Base-by-base conservation (phyloP, 2,329 filamentous ascomycete genomes). In the Leptographium wingfieldii region DNA sequence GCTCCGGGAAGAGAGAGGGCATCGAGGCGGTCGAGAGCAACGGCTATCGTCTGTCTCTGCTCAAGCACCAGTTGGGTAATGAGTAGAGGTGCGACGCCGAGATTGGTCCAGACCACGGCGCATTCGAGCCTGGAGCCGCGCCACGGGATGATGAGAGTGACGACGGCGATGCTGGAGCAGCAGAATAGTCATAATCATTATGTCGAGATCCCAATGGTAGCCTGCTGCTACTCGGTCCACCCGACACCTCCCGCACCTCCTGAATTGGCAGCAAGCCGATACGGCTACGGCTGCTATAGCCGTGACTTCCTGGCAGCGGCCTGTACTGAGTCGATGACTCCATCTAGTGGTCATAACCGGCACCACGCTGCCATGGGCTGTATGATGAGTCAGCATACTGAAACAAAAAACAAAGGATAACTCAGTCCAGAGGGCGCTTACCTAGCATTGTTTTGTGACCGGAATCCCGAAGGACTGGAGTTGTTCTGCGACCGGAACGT, bases 351-450 rank as follows among this genome's bases (percentile, higher is more conserved):
- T 81, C 79, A 68, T 81, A 81, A 63, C 79, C 79, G 59, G 79
- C 79, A 66, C 79, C 79, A 65, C 78, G 76, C 71, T 81, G 78
- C 79, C 79, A 81, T 63, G 78, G 77, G 70, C 77, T 81, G 64
- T 57, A 16, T 51, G 54, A 55, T 35, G 29, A 16, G 56, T 59
- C 55, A 55, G 60, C 40, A n/a, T 22, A 22, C 6, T n/a, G 19
- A 33, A 22, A 3, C 14, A 11, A 35, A 25, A 6, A 7, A 22
- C 4, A 52, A 7, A 14, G 5, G 46, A 16, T 3, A 46, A 7
- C 43, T 40, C 40, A 27, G 55, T 33, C 38, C 38, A 40, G 35
- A 40, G 38, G 38, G 11, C 22, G 61, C 74, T 73, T 69, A 79
- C 77, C 76, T 65, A 6, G 63, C 63, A 55, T 64, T 65, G 59